A percentile compares a stretch with the other conserved stretches of the same genome.
Conservation (phyloP, 768 basidiomycete genomes). For the Kwoniella europaea region DNA sequence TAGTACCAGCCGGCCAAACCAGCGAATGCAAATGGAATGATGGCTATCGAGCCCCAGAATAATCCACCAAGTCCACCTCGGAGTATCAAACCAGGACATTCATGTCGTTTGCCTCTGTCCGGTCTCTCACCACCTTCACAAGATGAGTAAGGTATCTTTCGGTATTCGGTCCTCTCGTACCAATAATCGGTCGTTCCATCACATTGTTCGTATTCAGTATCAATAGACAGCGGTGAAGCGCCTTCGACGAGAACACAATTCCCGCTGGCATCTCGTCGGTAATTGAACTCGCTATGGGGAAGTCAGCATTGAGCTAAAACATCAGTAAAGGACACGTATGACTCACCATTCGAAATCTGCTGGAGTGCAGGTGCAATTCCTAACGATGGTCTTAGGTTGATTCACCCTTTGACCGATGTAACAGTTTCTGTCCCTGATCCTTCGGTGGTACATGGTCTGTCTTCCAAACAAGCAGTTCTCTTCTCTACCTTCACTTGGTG, state of each 20-base stretch:
- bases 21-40: conserved; percentile 78
- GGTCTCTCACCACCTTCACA: conserved; percentile 81
- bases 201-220: conserved; percentile 58
- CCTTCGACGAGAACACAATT: conserved; percentile 79
- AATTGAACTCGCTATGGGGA: conserved; percentile 84
- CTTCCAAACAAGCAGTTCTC: conserved; percentile 91
- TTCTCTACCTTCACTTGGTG: conserved; percentile 83
- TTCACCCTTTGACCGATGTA: conserved; percentile 74
- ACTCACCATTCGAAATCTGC: conserved; percentile 93
- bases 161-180: conserved; percentile 92
- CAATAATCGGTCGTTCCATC: conserved; percentile 67
- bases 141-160: conserved; percentile 84
- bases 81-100: conserved; percentile 74
- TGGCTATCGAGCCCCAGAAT: conserved; percentile 82
- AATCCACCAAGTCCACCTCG: conserved; percentile 66
- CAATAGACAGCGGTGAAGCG: conserved; percentile 65
- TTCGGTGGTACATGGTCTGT: conserved; percentile 89
- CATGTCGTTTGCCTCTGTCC: conserved; percentile 74
- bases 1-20: conserved; percentile 80
- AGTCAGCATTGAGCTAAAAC: conserved; percentile 12
- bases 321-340: neutral
- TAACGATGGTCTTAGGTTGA: conserved; percentile 65
- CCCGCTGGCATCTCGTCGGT: conserved; percentile 70
- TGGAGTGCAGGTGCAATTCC: conserved; percentile 73
- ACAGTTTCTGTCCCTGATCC: conserved; percentile 77